phyloP scores from a whole-genome alignment of 306 rosid species.

The Dicorynia guianensis region DNA sequence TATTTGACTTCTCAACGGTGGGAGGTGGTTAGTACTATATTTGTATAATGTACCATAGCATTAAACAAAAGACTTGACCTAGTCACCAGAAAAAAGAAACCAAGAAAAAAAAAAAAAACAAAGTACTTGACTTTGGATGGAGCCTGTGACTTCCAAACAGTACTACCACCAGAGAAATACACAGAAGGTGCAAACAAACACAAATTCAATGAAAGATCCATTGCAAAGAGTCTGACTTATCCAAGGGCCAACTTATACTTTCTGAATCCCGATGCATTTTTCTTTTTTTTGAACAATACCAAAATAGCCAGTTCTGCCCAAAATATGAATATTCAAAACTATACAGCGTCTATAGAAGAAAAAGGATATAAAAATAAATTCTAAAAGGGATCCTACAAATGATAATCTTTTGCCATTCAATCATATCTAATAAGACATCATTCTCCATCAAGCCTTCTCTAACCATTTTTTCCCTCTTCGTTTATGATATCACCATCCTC shows the following conservation, averaged over 20 bases:
- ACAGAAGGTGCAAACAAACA: slow-evolving; percentile 14
- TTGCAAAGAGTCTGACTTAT: slow-evolving; percentile 25
- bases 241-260: slow-evolving; percentile 9
- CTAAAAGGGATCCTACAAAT: not conserved
- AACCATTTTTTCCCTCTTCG: slow-evolving; percentile 13
- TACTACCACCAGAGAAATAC: not conserved
- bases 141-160: not conserved
- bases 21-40: not conserved
- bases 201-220: slow-evolving; percentile 28
- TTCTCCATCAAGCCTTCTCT: slow-evolving; percentile 14
- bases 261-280: slow-evolving; percentile 1
- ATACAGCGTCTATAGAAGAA: too few species aligned
- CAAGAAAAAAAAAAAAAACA: too few species aligned
- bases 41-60: not conserved
- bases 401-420: slow-evolving; percentile 1
- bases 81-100: too few species aligned
- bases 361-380: too few species aligned
- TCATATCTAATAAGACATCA: slow-evolving; percentile 3
- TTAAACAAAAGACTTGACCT: too few species aligned
- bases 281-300: not conserved
- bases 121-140: too few species aligned
- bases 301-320: slow-evolving; percentile 17
- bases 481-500: slow-evolving; percentile 7
- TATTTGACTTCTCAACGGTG: not conserved
- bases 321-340: slow-evolving; percentile 16